Conservation (phyloP, 352 stramenopile species). For the Peronospora farinosa region DNA sequence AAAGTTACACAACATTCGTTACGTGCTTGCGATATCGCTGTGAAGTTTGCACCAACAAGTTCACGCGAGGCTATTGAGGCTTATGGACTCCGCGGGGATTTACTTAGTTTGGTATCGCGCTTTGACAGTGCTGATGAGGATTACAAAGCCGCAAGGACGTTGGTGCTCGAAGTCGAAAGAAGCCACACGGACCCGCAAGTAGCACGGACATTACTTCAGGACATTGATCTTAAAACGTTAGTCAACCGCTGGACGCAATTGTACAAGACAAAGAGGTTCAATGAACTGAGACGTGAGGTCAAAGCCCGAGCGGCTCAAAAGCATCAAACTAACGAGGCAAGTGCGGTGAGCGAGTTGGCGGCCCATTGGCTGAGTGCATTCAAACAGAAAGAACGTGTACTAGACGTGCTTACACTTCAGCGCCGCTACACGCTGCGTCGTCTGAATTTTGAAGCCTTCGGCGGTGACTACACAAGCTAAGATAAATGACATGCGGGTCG, state of each 20-base stretch:
- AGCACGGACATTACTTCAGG: constrained; percentile 8
- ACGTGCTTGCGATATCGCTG: constrained; percentile 43
- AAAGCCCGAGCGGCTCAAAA: constrained; percentile 6
- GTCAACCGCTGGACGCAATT: constrained; percentile 51
- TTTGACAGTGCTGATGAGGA: constrained; percentile 41
- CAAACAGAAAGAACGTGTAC: constrained; percentile 31
- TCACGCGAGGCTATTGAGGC: constrained; percentile 32
- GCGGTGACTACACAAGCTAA: not conserved
- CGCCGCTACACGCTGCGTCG: constrained; percentile 36
- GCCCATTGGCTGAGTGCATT: constrained; percentile 38
- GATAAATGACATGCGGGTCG: constrained; percentile 5
- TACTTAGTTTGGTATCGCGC: constrained; percentile 39
- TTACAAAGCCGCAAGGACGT: constrained; percentile 27
- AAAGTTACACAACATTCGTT: constrained; percentile 32
- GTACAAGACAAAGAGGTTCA: constrained; percentile 40
- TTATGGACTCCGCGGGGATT: constrained; percentile 42
- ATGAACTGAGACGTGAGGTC: constrained; percentile 38
- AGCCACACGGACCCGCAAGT: not conserved
- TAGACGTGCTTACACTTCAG: constrained; percentile 44
- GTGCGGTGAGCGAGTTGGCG: constrained; percentile 22
- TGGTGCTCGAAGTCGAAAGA: constrained; percentile 4
- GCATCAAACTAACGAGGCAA: not conserved
- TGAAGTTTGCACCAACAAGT: constrained; percentile 25
- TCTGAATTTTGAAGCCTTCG: constrained; percentile 29
- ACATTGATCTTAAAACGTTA: constrained; percentile 37